These are phyloP conservation scores for Saccharomycopsis microspora DNA, from an alignment of 805 yeast genomes.

Conservation along the genomic window DNA sequence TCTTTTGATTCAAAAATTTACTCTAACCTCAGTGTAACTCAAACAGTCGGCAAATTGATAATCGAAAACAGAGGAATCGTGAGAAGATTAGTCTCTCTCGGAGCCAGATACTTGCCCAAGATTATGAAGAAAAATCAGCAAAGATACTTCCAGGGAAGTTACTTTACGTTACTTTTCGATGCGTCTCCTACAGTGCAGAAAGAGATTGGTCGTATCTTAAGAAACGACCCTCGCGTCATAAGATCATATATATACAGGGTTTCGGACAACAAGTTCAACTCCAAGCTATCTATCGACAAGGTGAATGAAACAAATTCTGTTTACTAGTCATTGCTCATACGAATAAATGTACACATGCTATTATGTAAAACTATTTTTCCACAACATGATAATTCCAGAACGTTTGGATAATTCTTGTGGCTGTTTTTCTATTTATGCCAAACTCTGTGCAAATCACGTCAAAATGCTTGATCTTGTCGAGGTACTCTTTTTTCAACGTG, in stretches of 20 bases:
- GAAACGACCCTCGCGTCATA: slow-evolving; percentile 84
- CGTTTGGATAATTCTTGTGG: slow-evolving; percentile 35
- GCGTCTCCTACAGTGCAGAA: slow-evolving; percentile 77
- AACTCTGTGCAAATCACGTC: slow-evolving; percentile 42
- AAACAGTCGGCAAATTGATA: slow-evolving; percentile 72
- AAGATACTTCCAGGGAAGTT: slow-evolving; percentile 81
- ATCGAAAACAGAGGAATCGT: slow-evolving; percentile 91
- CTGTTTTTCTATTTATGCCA: slow-evolving; percentile 41
- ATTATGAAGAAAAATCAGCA: slow-evolving; percentile 80
- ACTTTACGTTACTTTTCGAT: slow-evolving; percentile 80
- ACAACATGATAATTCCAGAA: slow-evolving; percentile 26
- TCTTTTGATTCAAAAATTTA: neutral
- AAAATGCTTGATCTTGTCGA: slow-evolving; percentile 15
- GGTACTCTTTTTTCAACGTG: slow-evolving; percentile 13
- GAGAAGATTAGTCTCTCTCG: slow-evolving; percentile 70
- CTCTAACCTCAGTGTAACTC: slow-evolving; percentile 25
- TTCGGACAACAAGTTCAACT: slow-evolving; percentile 40
- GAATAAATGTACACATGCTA: neutral
- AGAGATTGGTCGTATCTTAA: slow-evolving; percentile 69
- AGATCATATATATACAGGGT: slow-evolving; percentile 65
- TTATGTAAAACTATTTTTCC: slow-evolving; percentile 4
- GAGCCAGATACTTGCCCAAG: slow-evolving; percentile 68
- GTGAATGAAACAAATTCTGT: slow-evolving; percentile 1
- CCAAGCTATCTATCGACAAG: slow-evolving; percentile 41
- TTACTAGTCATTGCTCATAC: neutral